Evolutionary conservation across 2,329 filamentous ascomycete genomes (phyloP).

Genomic region (Exophiala lecanii-corni): DNA sequence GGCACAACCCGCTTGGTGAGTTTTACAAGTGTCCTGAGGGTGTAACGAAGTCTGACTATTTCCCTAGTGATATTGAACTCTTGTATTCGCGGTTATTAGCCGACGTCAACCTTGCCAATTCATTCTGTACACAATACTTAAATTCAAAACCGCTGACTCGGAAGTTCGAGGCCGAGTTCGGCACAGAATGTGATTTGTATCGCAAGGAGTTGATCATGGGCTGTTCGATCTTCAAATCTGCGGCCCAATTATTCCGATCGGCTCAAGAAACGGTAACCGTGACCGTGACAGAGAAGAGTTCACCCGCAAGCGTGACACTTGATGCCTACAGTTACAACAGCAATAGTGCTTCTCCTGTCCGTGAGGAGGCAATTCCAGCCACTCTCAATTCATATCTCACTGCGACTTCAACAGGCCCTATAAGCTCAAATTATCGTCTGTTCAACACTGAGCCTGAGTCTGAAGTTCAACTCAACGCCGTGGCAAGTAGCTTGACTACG

Average conservation of each 20-base stretch:
- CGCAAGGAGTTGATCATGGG: slow-evolving; percentile 4
- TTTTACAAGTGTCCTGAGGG: not conserved
- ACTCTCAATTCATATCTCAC: not conserved
- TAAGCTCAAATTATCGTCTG: not conserved
- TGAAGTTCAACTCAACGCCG: not conserved
- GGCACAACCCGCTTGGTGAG: not conserved
- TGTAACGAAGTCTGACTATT: not conserved
- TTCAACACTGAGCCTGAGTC: not conserved
- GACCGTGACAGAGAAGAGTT: slow-evolving; percentile 2
- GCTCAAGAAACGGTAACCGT: not conserved
- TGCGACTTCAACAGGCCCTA: not conserved
- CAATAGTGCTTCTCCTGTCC: not conserved
- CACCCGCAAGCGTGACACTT: not conserved
- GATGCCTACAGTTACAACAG: too few species aligned
- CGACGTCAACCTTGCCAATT: slow-evolving; percentile 5
- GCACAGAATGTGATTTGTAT: slow-evolving; percentile 1
- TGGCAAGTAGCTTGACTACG: slow-evolving; percentile 1
- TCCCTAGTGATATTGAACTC: slow-evolving; percentile 3
- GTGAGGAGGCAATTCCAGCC: not conserved
- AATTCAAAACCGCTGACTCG: not conserved
- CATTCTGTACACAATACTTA: slow-evolving; percentile 5
- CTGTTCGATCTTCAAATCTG: slow-evolving; percentile 7
- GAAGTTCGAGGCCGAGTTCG: slow-evolving; percentile 1
- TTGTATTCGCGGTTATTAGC: slow-evolving; percentile 6
- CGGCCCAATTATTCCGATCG: slow-evolving; percentile 1